Percentiles rank a stretch among this genome's conserved stretches.
phyloP scores from a whole-genome alignment of 129 eudicot species.

The Escallonia rubra region DNA sequence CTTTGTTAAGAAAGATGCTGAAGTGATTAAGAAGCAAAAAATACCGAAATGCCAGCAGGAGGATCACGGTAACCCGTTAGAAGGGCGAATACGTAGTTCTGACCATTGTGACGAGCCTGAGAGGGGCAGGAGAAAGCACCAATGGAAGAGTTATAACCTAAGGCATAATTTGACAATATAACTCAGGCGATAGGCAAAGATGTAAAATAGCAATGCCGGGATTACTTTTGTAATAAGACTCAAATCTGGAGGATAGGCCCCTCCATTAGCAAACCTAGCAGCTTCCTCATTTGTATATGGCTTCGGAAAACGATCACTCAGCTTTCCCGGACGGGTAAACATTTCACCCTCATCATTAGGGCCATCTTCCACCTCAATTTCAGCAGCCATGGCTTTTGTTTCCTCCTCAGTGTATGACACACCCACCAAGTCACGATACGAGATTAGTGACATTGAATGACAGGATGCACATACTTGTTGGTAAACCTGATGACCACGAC shows the following conservation, averaged over 20 bases:
- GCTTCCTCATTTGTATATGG: constrained; percentile 71
- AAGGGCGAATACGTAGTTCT: constrained; percentile 52
- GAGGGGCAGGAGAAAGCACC: not conserved
- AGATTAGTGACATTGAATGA: constrained; percentile 70
- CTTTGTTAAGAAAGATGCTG: not conserved
- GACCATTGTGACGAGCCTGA: constrained; percentile 68
- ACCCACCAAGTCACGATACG: constrained; percentile 77
- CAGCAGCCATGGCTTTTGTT: constrained; percentile 81
- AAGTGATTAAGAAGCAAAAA: constrained; percentile 6
- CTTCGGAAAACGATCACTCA: constrained; percentile 50
- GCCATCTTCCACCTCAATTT: constrained; percentile 61
- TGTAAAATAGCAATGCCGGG: not conserved
- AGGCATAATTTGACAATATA: not conserved
- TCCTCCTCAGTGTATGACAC: constrained; percentile 87
- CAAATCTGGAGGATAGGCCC: constrained; percentile 66
- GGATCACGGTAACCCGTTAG: constrained; percentile 58
- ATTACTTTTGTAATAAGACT: constrained; percentile 56
- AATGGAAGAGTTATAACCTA: not conserved
- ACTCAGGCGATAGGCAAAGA: not conserved
- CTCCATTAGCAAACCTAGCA: constrained; percentile 64
- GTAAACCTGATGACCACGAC: constrained; percentile 84
- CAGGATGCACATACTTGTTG: constrained; percentile 84
- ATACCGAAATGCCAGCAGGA: constrained; percentile 60
- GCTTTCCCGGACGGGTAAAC: constrained; percentile 58
- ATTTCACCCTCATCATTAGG: constrained; percentile 72